Evolutionary conservation across 192 early-diverging fungal species (phyloP).

Genomic region (Obelidium mucronatum): DNA sequence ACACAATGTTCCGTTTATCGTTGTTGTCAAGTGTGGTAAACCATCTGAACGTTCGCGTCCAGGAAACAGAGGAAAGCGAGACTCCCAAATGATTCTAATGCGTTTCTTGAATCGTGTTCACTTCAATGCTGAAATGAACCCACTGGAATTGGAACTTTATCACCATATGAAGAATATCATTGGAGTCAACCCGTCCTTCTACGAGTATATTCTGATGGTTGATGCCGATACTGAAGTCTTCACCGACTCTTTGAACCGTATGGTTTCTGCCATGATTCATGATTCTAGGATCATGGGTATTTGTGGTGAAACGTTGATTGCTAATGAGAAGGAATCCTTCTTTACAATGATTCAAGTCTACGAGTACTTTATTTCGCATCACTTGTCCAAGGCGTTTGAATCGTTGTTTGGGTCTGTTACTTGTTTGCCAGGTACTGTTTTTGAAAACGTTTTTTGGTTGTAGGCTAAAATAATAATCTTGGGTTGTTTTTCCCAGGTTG

Average conservation of each 20-base stretch:
- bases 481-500: constrained; percentile 66
- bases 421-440: constrained; percentile 79
- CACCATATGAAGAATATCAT: constrained; percentile 88
- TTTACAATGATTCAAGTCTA: constrained; percentile 96
- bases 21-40: constrained; percentile 93
- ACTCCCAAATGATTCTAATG: constrained; percentile 88
- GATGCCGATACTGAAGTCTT: constrained; percentile 68
- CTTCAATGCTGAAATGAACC: constrained; percentile 80
- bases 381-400: constrained; percentile 98
- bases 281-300: constrained; percentile 71
- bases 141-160: constrained; percentile 81
- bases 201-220: constrained; percentile 73
- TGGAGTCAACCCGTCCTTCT: constrained; percentile 80
- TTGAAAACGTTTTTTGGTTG: neutral
- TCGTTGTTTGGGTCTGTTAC: constrained; percentile 99
- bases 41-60: constrained; percentile 84
- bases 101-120: constrained; percentile 82
- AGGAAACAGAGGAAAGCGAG: constrained; percentile 79
- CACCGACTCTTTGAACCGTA: constrained; percentile 57
- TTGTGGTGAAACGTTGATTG: constrained; percentile 93
- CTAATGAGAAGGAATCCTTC: constrained; percentile 90
- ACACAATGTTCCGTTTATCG: constrained; percentile 89
- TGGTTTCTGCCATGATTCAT: constrained; percentile 67
- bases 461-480: neutral
- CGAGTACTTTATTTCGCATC: constrained; percentile 99